Evolutionary conservation across 768 basidiomycete genomes (phyloP).

Genomic region (Tricholomella constricta): DNA sequence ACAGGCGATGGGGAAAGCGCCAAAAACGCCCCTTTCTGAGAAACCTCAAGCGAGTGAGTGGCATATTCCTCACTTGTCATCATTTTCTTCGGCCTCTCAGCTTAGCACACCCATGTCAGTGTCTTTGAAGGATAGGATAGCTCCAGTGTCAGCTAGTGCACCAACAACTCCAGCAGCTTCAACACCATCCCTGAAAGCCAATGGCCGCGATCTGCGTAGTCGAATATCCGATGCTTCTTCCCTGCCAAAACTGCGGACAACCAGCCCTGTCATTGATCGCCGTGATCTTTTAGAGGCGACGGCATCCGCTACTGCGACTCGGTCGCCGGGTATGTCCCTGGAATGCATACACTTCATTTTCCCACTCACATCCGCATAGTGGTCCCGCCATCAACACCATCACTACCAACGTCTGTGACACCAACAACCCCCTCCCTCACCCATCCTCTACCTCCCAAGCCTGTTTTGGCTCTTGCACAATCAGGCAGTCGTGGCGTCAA

Average conservation of each 20-base stretch:
- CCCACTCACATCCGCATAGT: neutral
- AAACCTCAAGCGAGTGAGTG: constrained; percentile 15
- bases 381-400: constrained; percentile 11
- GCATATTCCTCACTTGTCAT: neutral
- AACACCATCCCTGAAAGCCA: neutral
- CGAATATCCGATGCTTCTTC: constrained; percentile 14
- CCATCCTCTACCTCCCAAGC: constrained; percentile 37
- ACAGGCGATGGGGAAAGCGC: neutral
- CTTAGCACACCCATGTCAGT: neutral
- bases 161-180: constrained; percentile 1
- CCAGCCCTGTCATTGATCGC: neutral
- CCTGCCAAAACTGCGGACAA: constrained; percentile 1
- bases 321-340: constrained; percentile 9
- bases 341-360: neutral
- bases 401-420: constrained; percentile 11
- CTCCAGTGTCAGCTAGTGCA: neutral
- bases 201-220: constrained; percentile 13
- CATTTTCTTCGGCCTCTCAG: neutral
- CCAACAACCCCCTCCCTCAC: constrained; percentile 12
- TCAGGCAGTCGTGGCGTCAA: constrained; percentile 35
- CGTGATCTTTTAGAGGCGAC: neutral
- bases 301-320: constrained; percentile 7
- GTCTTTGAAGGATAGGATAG: constrained; percentile 16
- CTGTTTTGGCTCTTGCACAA: constrained; percentile 9
- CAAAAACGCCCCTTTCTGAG: constrained; percentile 1